Evolutionary conservation across 2,329 filamentous ascomycete species (phyloP).

Genomic region (Cladobotryum protrusum): DNA sequence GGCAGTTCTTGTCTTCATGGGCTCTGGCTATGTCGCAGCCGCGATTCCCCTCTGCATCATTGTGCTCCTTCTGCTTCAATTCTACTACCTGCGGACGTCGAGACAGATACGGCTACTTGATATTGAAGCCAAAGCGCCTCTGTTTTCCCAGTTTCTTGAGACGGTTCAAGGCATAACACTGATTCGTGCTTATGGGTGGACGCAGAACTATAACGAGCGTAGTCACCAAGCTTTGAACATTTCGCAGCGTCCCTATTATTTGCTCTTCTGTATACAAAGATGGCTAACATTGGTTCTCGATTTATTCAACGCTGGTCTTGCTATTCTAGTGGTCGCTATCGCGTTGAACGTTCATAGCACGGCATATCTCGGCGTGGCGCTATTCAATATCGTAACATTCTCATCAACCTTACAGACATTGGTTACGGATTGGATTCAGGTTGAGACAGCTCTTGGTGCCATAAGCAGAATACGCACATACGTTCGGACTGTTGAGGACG

Average conservation of each 20-base stretch:
- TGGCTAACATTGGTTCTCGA: constrained; percentile 46
- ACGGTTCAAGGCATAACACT: constrained; percentile 18
- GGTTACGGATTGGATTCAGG: too few species aligned
- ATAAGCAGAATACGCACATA: too few species aligned
- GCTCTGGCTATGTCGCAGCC: neutral
- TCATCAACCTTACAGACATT: too few species aligned
- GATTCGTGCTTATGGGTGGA: constrained; percentile 32
- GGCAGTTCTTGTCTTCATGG: too few species aligned
- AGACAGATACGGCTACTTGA: constrained; percentile 25
- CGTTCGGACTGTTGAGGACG: too few species aligned
- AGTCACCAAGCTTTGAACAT: constrained; percentile 25
- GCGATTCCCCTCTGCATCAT: neutral
- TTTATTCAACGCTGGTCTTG: constrained; percentile 38
- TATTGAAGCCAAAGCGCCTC: constrained; percentile 24
- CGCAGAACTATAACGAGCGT: constrained; percentile 14
- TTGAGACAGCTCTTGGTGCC: too few species aligned
- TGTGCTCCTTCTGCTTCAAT: neutral
- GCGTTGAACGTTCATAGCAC: constrained; percentile 28
- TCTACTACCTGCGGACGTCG: constrained; percentile 25
- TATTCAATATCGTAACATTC: constrained; percentile 20
- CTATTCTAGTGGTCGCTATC: constrained; percentile 38
- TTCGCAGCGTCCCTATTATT: constrained; percentile 29
- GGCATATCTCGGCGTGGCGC: constrained; percentile 21
- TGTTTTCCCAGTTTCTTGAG: constrained; percentile 24
- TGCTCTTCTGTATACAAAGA: constrained; percentile 42